Conservation (phyloP, 2,329 filamentous ascomycete species). For the Fusarium floridanum region DNA sequence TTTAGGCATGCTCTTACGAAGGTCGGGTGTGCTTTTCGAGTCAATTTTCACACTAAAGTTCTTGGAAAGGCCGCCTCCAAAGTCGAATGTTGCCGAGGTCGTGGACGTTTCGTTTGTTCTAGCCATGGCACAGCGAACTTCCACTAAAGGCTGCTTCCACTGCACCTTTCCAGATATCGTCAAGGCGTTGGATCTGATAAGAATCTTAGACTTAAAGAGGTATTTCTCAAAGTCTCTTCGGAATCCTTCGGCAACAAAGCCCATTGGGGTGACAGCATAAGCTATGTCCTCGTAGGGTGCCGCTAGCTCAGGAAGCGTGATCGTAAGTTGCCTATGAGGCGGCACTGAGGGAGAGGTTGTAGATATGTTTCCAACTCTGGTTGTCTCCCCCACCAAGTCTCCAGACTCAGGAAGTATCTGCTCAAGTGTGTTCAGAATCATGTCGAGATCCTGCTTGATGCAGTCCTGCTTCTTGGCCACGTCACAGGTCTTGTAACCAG, state of each 20-base stretch:
- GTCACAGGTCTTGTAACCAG: neutral
- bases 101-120: neutral
- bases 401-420: neutral
- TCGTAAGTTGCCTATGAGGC: neutral
- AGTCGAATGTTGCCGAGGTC: neutral
- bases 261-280: neutral
- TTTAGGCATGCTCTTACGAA: neutral
- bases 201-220: neutral
- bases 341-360: neutral
- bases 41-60: neutral
- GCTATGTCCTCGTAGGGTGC: neutral
- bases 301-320: neutral
- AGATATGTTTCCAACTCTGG: neutral
- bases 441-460: neutral
- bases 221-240: neutral
- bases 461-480: neutral
- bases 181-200: neutral
- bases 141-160: slow-evolving; percentile 12
- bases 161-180: neutral
- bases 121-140: neutral
- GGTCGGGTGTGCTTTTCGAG: neutral
- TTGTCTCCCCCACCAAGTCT: neutral
- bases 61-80: neutral
- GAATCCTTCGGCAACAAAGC: neutral
- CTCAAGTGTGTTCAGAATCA: neutral